These are phyloP conservation scores for Ambrosiella beaveri DNA, from an alignment of 2,329 filamentous ascomycete species.

Conservation along the genomic window DNA sequence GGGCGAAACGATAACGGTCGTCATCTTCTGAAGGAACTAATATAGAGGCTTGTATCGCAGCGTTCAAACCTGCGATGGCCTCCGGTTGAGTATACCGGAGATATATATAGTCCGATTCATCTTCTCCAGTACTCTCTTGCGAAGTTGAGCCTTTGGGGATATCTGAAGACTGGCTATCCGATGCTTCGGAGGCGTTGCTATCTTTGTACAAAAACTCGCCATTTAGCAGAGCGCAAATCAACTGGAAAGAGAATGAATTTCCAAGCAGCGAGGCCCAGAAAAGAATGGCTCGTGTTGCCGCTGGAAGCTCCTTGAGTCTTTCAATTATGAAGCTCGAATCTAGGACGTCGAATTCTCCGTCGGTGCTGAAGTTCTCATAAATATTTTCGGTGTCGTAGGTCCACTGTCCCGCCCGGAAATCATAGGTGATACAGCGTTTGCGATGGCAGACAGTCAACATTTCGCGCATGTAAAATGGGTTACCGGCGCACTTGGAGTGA, in stretches of 20 bases:
- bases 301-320: slow-evolving; percentile 58
- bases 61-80: slow-evolving; percentile 62
- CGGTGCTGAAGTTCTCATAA: slow-evolving; percentile 67
- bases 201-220: slow-evolving; percentile 48
- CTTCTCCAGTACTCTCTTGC: background rate
- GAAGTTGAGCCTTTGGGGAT: background rate
- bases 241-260: slow-evolving; percentile 63
- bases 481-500: slow-evolving; percentile 75
- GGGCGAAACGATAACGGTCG: slow-evolving; percentile 72
- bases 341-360: slow-evolving; percentile 61
- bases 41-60: slow-evolving; percentile 62
- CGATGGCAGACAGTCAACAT: slow-evolving; percentile 78
- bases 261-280: slow-evolving; percentile 77
- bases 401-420: slow-evolving; percentile 70
- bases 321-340: slow-evolving; percentile 69
- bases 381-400: slow-evolving; percentile 70
- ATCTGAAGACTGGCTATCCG: background rate
- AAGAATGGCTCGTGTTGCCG: slow-evolving; percentile 58
- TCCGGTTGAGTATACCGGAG: slow-evolving; percentile 42
- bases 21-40: slow-evolving; percentile 69
- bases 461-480: slow-evolving; percentile 80
- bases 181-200: slow-evolving; percentile 17
- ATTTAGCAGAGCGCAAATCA: slow-evolving; percentile 60
- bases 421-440: slow-evolving; percentile 80
- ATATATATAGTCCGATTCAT: slow-evolving; percentile 2